Percentiles rank a stretch among this genome's conserved stretches.
Evolutionary conservation across 108 stramenopile genomes (phyloP).

Genomic region (Cyclostephanos invisitatus): DNA sequence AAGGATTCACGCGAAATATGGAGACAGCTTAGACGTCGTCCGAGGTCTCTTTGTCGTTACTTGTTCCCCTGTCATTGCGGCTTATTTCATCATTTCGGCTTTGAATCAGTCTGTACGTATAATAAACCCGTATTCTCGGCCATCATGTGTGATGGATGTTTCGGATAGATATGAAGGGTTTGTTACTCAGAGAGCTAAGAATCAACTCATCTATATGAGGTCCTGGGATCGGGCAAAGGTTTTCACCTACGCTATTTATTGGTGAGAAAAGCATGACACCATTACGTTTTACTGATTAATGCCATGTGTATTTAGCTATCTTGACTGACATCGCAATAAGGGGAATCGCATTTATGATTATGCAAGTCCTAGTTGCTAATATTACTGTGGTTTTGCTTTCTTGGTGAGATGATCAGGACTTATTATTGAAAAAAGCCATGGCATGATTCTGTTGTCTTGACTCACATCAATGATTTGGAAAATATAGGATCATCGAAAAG

Average conservation of each 20-base stretch:
- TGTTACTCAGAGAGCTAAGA: constrained; percentile 35
- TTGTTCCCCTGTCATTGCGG: constrained; percentile 36
- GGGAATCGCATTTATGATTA: constrained; percentile 52
- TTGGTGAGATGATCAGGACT: no score
- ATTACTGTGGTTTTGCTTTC: constrained; percentile 64
- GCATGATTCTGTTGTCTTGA: neutral
- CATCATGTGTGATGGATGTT: constrained; percentile 16
- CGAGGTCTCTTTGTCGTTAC: constrained; percentile 50
- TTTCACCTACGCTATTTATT: constrained; percentile 48
- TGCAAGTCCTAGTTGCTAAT: constrained; percentile 54
- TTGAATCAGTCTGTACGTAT: constrained; percentile 53
- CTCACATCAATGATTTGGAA: constrained; percentile 3
- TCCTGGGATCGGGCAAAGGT: constrained; percentile 58
- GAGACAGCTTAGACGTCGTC: constrained; percentile 40
- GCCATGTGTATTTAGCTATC: no score
- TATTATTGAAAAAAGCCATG: no score
- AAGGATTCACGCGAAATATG: constrained; percentile 47
- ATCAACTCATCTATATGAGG: constrained; percentile 36
- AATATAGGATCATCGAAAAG: constrained; percentile 45
- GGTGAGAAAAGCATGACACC: no score
- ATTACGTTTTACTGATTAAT: no score
- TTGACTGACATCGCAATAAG: neutral
- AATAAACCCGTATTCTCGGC: constrained; percentile 38
- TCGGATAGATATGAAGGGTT: constrained; percentile 13
- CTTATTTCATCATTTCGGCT: constrained; percentile 47